A percentile compares a stretch with the other conserved stretches of the same genome.
phyloP scores from a whole-genome alignment of 768 basidiomycete genomes.

The Boletus reticulatus region DNA sequence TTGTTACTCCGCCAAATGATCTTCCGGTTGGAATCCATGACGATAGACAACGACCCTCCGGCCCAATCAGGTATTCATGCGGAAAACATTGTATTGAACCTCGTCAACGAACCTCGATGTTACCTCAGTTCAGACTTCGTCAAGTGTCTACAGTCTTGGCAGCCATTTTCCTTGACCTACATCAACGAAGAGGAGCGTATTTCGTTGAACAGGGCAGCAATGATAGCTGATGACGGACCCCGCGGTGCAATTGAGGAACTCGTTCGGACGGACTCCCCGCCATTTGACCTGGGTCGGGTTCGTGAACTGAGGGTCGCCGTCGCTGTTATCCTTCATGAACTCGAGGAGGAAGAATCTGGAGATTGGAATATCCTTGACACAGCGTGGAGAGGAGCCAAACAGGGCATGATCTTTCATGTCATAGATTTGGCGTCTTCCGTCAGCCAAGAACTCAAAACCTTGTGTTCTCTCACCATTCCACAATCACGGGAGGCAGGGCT shows the following conservation, averaged over 20 bases:
- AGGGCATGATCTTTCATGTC: conserved; percentile 57
- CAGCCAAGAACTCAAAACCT: conserved; percentile 48
- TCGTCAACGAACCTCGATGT: conserved; percentile 58
- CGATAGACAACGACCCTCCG: conserved; percentile 59
- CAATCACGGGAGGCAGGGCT: conserved; percentile 39
- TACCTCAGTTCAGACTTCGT: conserved; percentile 59
- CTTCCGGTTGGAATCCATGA: conserved; percentile 70
- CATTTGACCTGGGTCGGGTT: conserved; percentile 46
- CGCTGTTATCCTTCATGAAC: conserved; percentile 51
- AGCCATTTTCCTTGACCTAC: conserved; percentile 57
- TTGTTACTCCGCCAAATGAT: conserved; percentile 70
- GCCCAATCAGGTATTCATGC: conserved; percentile 62
- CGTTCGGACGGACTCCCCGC: conserved; percentile 22
- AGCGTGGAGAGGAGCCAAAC: conserved; percentile 59
- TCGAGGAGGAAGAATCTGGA: conserved; percentile 48
- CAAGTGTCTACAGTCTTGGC: conserved; percentile 57
- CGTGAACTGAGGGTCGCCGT: conserved; percentile 64
- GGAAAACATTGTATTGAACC: conserved; percentile 63
- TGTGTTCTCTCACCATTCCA: conserved; percentile 45
- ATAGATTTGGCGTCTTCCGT: conserved; percentile 50
- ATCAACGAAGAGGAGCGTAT: conserved; percentile 61
- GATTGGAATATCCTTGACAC: conserved; percentile 55
- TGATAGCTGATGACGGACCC: conserved; percentile 68
- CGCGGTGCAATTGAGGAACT: conserved; percentile 63
- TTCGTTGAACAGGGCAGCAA: conserved; percentile 57